Percentiles rank a stretch among this genome's conserved stretches.
These are phyloP conservation scores for Harrya chromipes DNA, from an alignment of 768 basidiomycete species.

Conservation along the genomic window DNA sequence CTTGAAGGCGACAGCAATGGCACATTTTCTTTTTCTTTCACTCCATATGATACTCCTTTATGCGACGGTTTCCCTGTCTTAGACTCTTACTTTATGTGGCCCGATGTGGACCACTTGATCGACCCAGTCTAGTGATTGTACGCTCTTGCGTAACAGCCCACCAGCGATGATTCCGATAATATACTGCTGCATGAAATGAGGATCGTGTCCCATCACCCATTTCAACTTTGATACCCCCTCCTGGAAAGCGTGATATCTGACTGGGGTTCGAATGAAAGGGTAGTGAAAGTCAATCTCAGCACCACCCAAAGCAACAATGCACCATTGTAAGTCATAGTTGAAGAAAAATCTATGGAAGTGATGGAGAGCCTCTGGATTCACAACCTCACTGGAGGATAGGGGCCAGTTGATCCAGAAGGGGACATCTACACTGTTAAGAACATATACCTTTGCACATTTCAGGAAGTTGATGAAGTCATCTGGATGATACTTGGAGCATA, in stretches of 20 bases:
- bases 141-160: too few species aligned
- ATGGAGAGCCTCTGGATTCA: background rate
- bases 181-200: constrained; percentile 16
- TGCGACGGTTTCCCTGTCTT: too few species aligned
- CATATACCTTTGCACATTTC: background rate
- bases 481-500: background rate
- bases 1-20: too few species aligned
- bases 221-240: constrained; percentile 36
- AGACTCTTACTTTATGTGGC: too few species aligned
- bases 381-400: background rate
- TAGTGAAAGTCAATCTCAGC: constrained; percentile 37
- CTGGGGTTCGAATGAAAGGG: constrained; percentile 33
- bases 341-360: background rate
- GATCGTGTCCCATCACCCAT: constrained; percentile 3
- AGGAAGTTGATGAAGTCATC: background rate
- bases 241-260: constrained; percentile 35
- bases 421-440: background rate
- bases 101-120: too few species aligned
- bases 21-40: too few species aligned
- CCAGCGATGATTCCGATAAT: constrained; percentile 17
- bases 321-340: background rate
- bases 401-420: background rate
- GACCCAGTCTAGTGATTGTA: too few species aligned
- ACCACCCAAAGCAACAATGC: background rate
- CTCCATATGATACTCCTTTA: too few species aligned